A percentile compares a stretch with the other conserved stretches of the same genome.
These are phyloP conservation scores for Metroxylon sagu DNA, from an alignment of 176 grass and related monocot genomes.

Conservation along the genomic window DNA sequence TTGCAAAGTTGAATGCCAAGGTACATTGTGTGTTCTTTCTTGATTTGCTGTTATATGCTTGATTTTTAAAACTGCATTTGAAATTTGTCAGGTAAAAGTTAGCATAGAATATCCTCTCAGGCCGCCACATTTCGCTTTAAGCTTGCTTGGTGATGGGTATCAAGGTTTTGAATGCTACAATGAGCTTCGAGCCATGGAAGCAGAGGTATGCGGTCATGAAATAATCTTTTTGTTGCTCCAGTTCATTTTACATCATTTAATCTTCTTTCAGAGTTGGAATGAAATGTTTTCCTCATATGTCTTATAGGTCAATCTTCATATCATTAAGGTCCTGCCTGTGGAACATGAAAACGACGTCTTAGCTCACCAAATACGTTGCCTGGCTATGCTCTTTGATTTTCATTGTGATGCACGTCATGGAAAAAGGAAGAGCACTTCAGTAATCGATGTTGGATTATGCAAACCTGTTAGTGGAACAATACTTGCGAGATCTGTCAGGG, in stretches of 20 bases:
- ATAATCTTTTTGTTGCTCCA: background rate
- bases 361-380: constrained; percentile 67
- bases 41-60: background rate
- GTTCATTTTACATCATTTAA: constrained; percentile 1
- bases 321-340: constrained; percentile 35
- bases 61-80: background rate
- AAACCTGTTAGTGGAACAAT: constrained; percentile 68
- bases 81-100: constrained; percentile 59
- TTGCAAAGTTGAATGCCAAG: constrained; percentile 79
- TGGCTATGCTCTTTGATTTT: constrained; percentile 82
- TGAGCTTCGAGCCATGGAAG: constrained; percentile 86
- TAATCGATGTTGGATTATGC: constrained; percentile 80
- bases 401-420: constrained; percentile 52
- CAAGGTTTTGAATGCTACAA: constrained; percentile 61
- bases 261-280: background rate
- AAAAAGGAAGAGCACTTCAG: constrained; percentile 67
- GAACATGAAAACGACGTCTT: constrained; percentile 54
- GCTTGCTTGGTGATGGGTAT: constrained; percentile 27
- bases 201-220: constrained; percentile 56
- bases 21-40: constrained; percentile 18
- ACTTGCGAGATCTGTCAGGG: constrained; percentile 75
- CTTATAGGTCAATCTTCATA: constrained; percentile 81
- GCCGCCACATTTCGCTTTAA: constrained; percentile 60
- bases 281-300: constrained; percentile 5
- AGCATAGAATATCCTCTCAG: constrained; percentile 92